phyloP scores from a whole-genome alignment of 2,329 filamentous ascomycete species.

The Cladophialophora yegresii region DNA sequence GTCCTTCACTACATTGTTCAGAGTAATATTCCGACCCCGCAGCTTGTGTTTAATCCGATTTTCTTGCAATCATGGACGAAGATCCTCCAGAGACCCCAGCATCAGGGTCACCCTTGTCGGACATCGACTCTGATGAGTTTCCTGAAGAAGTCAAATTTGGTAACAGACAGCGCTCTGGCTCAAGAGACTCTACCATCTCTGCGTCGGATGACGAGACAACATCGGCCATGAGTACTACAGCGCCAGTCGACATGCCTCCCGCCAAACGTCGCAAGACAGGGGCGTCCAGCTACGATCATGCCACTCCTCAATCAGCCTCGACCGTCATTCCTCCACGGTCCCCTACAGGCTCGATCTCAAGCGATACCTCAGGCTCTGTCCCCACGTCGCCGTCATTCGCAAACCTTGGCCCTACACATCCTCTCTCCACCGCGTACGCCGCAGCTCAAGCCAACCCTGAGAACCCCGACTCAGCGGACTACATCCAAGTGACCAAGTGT shows the following conservation, averaged over 20 bases:
- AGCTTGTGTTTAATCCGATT: background rate
- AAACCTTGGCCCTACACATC: slow-evolving; percentile 51
- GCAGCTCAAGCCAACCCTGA: slow-evolving; percentile 41
- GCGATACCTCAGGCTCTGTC: slow-evolving; percentile 84
- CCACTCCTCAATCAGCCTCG: slow-evolving; percentile 51
- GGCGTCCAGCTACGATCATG: slow-evolving; percentile 49
- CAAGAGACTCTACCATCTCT: slow-evolving; percentile 40
- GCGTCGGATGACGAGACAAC: slow-evolving; percentile 38
- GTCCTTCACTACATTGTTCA: background rate
- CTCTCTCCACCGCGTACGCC: slow-evolving; percentile 36
- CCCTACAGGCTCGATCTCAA: slow-evolving; percentile 73
- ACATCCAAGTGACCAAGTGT: slow-evolving; percentile 69
- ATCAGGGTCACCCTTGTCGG: slow-evolving; percentile 65
- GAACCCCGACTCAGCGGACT: slow-evolving; percentile 35
- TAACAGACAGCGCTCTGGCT: slow-evolving; percentile 50
- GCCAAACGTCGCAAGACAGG: slow-evolving; percentile 54
- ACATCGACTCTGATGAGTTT: slow-evolving; percentile 64
- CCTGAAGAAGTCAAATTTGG: slow-evolving; percentile 60
- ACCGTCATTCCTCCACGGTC: slow-evolving; percentile 43
- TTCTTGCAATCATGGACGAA: slow-evolving; percentile 20
- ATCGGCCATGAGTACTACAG: slow-evolving; percentile 33
- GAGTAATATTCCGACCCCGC: background rate
- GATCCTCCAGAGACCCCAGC: slow-evolving; percentile 48
- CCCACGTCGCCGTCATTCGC: slow-evolving; percentile 70
- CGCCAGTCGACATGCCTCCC: slow-evolving; percentile 45